Percentiles rank a stretch among this genome's conserved stretches.
Evolutionary conservation across 305 asterid genomes (phyloP).

Genomic region (Fraxinus dipetala): DNA sequence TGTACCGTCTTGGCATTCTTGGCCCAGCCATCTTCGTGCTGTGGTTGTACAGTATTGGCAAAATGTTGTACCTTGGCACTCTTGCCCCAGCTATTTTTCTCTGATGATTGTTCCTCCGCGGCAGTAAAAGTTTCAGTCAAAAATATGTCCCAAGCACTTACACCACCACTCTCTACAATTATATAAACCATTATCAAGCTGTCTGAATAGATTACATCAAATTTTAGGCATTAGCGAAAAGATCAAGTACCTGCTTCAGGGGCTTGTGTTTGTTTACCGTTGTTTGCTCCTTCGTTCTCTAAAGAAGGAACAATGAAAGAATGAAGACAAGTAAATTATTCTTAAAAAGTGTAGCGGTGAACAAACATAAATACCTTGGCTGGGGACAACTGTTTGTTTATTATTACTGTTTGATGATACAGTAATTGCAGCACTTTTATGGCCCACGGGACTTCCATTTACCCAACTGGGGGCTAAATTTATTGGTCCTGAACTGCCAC

Average conservation of each 20-base stretch:
- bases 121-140: slow-evolving; percentile 49
- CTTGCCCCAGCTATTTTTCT: slow-evolving; percentile 47
- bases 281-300: slow-evolving; percentile 34
- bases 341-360: not conserved
- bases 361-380: slow-evolving; percentile 42
- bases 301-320: slow-evolving; percentile 15
- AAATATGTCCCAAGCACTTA: slow-evolving; percentile 63
- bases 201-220: slow-evolving; percentile 7
- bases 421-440: slow-evolving; percentile 31
- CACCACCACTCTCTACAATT: slow-evolving; percentile 40
- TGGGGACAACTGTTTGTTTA: slow-evolving; percentile 29
- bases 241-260: slow-evolving; percentile 33
- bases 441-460: slow-evolving; percentile 34
- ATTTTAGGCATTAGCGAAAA: not conserved
- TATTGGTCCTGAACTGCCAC: slow-evolving; percentile 36
- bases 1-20: slow-evolving; percentile 36
- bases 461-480: slow-evolving; percentile 24
- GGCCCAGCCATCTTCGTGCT: slow-evolving; percentile 35
- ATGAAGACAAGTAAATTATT: not conserved
- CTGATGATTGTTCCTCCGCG: slow-evolving; percentile 44
- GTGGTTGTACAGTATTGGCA: slow-evolving; percentile 26
- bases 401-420: slow-evolving; percentile 32
- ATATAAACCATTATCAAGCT: not conserved
- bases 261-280: slow-evolving; percentile 26
- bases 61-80: slow-evolving; percentile 29